Evolutionary conservation across 495 filamentous ascomycete species (phyloP).

Genomic region (Aspergillus homomorphus): DNA sequence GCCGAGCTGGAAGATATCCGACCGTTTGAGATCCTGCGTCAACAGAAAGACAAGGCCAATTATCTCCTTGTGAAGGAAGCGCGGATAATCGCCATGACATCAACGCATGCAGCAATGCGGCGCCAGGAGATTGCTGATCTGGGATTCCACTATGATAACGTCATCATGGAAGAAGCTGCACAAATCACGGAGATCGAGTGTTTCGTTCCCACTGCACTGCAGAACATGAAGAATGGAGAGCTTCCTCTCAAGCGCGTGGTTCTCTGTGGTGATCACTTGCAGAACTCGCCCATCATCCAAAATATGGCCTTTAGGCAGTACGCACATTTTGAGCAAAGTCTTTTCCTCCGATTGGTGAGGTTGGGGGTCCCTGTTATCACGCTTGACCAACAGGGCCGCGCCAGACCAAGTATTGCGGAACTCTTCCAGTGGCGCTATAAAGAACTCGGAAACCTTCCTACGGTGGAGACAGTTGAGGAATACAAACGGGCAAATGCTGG

Average conservation of each 20-base stretch:
- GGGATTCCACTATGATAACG: conserved; percentile 96
- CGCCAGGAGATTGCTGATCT: conserved; percentile 84
- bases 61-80: conserved; percentile 95
- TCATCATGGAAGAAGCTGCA: conserved; percentile 98
- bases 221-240: conserved; percentile 69
- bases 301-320: conserved; percentile 95
- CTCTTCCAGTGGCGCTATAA: conserved; percentile 95
- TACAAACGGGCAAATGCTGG: conserved; percentile 86
- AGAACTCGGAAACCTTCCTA: conserved; percentile 72
- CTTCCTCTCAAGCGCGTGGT: conserved; percentile 82
- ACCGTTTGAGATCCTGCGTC: conserved; percentile 90
- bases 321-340: conserved; percentile 90
- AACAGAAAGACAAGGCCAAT: conserved; percentile 86
- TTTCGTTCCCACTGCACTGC: conserved; percentile 89
- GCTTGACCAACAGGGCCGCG: conserved; percentile 90
- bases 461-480: conserved; percentile 62
- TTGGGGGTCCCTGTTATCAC: conserved; percentile 86
- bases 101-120: conserved; percentile 97
- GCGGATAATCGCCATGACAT: conserved; percentile 96
- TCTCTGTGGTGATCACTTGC: conserved; percentile 90
- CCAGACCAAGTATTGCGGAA: conserved; percentile 78
- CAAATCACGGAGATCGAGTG: conserved; percentile 98
- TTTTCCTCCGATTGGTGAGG: conserved; percentile 87
- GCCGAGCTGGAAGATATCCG: conserved; percentile 88
- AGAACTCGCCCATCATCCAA: conserved; percentile 95